These are phyloP conservation scores for Parmelia sp. DNA, from an alignment of 495 filamentous ascomycete genomes.

Conservation along the genomic window DNA sequence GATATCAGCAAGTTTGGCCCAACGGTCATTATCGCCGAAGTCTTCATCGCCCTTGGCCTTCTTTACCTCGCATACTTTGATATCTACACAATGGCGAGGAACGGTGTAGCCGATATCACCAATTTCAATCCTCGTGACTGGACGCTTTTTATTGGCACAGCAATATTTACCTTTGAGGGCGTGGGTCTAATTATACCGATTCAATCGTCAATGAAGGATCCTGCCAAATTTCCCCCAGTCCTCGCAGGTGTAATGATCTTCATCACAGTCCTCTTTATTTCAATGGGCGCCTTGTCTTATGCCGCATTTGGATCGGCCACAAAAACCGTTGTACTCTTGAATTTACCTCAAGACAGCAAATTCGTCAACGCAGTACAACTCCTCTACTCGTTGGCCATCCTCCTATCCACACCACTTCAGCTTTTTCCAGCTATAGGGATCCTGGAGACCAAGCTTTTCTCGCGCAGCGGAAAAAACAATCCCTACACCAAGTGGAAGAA, in stretches of 20 bases:
- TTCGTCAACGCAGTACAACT: conserved; percentile 95
- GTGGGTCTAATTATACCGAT: conserved; percentile 98
- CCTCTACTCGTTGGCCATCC: conserved; percentile 88
- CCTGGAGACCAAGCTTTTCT: conserved; percentile 62
- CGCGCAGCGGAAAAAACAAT: conserved; percentile 88
- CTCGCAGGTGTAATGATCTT: conserved; percentile 87
- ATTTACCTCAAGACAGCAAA: conserved; percentile 91
- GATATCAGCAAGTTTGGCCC: conserved; percentile 93
- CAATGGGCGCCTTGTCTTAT: conserved; percentile 88
- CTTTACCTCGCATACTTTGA: conserved; percentile 96
- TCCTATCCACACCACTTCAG: conserved; percentile 88
- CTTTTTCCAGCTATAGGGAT: conserved; percentile 93
- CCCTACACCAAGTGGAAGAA: conserved; percentile 98
- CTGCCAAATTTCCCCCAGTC: conserved; percentile 78
- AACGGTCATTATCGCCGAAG: conserved; percentile 85
- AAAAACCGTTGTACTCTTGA: conserved; percentile 91
- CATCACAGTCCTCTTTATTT: conserved; percentile 83
- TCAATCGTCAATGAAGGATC: conserved; percentile 90
- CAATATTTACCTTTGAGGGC: conserved; percentile 97
- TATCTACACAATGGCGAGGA: conserved; percentile 65
- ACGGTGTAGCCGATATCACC: conserved; percentile 75
- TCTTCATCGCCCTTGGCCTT: conserved; percentile 86
- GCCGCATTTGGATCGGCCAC: conserved; percentile 92
- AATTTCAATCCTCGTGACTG: conserved; percentile 82
- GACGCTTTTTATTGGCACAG: conserved; percentile 96